A percentile compares a stretch with the other conserved stretches of the same genome.
Conservation (phyloP, 2,329 filamentous ascomycete genomes). For the Cryphonectria carpinicola region DNA sequence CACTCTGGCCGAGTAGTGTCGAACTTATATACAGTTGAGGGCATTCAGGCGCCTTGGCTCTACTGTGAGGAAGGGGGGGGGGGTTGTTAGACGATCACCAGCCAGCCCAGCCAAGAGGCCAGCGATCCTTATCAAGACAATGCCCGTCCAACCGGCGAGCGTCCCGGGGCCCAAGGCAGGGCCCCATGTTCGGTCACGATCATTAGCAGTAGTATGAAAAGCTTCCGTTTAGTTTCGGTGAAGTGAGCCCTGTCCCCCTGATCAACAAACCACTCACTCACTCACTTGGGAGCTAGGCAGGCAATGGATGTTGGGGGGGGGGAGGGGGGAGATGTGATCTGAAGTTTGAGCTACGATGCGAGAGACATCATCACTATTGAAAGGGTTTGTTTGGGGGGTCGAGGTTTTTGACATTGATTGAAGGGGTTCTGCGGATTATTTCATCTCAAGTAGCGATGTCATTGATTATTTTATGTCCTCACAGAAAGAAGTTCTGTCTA, state of each 20-base stretch:
- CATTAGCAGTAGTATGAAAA: background rate
- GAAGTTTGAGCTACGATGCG: background rate
- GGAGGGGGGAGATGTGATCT: background rate
- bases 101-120: background rate
- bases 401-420: background rate
- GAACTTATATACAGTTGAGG: constrained; percentile 1
- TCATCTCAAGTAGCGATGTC: background rate
- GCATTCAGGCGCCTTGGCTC: constrained; percentile 1
- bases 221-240: background rate
- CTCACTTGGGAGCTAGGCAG: background rate
- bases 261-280: background rate
- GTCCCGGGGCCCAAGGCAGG: background rate
- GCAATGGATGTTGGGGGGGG: no score
- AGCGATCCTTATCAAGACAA: background rate
- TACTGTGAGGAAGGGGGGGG: background rate
- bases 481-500: background rate
- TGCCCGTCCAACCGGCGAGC: constrained; percentile 1
- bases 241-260: background rate
- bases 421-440: background rate
- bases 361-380: background rate
- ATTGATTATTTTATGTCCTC: background rate
- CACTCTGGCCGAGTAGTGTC: constrained; percentile 6
- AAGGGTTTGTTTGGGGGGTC: background rate
- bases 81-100: background rate
- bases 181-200: background rate